Conservation (phyloP, 2,329 filamentous ascomycete genomes). For the Paracorniculantispora psalliotae region DNA sequence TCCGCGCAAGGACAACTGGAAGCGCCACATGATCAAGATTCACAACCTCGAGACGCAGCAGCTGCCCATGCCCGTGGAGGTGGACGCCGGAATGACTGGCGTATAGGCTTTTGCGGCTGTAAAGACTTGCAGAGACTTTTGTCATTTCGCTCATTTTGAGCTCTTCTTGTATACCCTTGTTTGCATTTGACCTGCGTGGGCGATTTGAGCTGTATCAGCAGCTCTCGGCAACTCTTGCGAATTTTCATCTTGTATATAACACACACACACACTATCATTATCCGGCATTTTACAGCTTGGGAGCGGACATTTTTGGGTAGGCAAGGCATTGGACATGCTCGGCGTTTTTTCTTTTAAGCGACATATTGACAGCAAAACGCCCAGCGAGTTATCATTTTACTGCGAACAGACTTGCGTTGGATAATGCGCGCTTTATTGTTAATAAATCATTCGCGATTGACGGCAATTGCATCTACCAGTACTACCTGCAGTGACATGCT, state of each 20-base stretch:
- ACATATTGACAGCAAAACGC: neutral
- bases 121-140: no score
- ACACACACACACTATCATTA: neutral
- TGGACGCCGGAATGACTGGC: constrained; percentile 24
- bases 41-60: constrained; percentile 40
- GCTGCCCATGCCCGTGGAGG: constrained; percentile 40
- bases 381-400: no score
- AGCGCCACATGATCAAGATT: constrained; percentile 57
- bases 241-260: neutral
- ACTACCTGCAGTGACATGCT: no score
- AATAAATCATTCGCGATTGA: no score
- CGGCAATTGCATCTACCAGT: no score
- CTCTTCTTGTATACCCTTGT: neutral
- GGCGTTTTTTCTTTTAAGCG: neutral
- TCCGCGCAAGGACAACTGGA: constrained; percentile 59
- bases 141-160: neutral
- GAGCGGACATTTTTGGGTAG: neutral
- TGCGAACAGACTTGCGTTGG: no score
- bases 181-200: neutral
- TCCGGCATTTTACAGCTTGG: neutral
- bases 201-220: neutral
- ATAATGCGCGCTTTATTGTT: no score
- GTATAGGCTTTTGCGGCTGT: neutral
- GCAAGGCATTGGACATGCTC: neutral
- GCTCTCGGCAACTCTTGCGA: neutral